phyloP scores from a whole-genome alignment of 2,329 filamentous ascomycete species.

The Microsporum canis region DNA sequence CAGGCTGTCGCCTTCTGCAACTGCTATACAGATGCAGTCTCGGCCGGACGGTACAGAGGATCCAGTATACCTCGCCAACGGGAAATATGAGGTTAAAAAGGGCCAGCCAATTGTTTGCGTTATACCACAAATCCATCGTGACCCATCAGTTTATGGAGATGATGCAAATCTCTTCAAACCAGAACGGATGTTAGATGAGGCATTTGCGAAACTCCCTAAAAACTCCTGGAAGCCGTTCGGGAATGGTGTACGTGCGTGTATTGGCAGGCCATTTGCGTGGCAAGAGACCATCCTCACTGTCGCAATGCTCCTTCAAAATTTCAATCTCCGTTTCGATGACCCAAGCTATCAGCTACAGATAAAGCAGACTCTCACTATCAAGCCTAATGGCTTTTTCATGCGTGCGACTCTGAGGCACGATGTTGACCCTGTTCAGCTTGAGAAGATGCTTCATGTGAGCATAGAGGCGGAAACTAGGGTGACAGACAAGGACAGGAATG shows the following conservation, averaged over 20 bases:
- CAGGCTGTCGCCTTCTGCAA: neutral
- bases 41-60: neutral
- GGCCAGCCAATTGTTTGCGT: neutral
- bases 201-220: neutral
- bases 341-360: neutral
- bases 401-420: neutral
- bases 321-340: neutral
- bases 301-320: neutral
- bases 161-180: neutral
- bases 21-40: neutral
- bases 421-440: neutral
- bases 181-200: neutral
- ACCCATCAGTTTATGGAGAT: neutral
- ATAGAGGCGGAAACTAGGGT: neutral
- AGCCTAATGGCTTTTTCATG: neutral
- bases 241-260: neutral
- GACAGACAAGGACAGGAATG: neutral
- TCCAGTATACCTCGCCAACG: neutral
- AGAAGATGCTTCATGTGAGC: neutral
- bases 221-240: neutral
- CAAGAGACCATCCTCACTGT: neutral
- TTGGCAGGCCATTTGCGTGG: conserved; percentile 2
- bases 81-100: neutral
- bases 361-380: neutral
- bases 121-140: neutral